phyloP scores from a whole-genome alignment of 2,329 filamentous ascomycete genomes.

The Cryphonectria naterciae region DNA sequence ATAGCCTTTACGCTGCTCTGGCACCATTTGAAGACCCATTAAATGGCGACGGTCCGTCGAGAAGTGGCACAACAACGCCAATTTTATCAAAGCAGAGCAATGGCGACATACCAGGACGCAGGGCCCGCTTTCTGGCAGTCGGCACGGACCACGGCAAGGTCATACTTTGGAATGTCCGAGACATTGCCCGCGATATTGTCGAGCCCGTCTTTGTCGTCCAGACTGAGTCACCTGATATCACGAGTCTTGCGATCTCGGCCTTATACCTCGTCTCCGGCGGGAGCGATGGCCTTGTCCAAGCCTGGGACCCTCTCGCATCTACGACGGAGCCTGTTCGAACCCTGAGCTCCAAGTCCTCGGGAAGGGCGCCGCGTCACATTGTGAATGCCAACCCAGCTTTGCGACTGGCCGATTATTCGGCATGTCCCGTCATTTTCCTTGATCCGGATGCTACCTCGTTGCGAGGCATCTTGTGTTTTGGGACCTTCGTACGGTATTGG shows the following conservation, averaged over 20 bases:
- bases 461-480: conserved; percentile 84
- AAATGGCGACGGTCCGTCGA: conserved; percentile 49
- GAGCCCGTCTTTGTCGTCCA: conserved; percentile 79
- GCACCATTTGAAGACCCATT: conserved; percentile 80
- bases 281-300: conserved; percentile 91
- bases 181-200: conserved; percentile 62
- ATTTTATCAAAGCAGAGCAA: conserved; percentile 43
- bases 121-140: conserved; percentile 78
- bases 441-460: conserved; percentile 87
- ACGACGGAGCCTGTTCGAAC: conserved; percentile 78
- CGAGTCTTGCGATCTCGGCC: conserved; percentile 79
- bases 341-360: conserved; percentile 81
- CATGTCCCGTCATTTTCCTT: conserved; percentile 80
- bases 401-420: conserved; percentile 74
- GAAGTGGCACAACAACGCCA: conserved; percentile 46
- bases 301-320: conserved; percentile 94
- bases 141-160: conserved; percentile 81
- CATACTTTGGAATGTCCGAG: conserved; percentile 83
- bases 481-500: conserved; percentile 90
- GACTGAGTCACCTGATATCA: conserved; percentile 87
- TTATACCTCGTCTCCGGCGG: conserved; percentile 91
- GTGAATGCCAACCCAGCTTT: conserved; percentile 58
- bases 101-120: conserved; percentile 78
- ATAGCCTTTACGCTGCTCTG: conserved; percentile 71
- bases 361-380: conserved; percentile 77